A percentile compares a stretch with the other conserved stretches of the same genome.
Conservation (phyloP, 2,329 filamentous ascomycete genomes). For the Fusarium zealandicum region DNA sequence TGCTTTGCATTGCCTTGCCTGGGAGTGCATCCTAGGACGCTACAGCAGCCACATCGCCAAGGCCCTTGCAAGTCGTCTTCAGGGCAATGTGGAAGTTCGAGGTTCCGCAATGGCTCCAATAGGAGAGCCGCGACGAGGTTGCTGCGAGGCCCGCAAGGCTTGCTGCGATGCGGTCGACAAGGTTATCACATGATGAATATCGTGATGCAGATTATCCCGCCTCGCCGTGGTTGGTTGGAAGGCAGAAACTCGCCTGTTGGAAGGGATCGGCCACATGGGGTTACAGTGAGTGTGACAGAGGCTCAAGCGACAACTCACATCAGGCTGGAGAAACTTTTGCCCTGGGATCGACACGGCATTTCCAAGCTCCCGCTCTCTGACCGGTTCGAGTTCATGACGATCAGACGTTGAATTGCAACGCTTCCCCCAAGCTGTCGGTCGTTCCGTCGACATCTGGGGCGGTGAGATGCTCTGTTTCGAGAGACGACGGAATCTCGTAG, state of each 20-base stretch:
- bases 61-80: background rate
- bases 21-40: background rate
- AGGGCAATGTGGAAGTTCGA: background rate
- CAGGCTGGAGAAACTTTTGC: slow-evolving; percentile 12
- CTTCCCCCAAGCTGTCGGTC: background rate
- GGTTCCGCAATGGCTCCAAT: too few species aligned
- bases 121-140: too few species aligned
- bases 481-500: slow-evolving; percentile 13
- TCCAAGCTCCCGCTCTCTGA: background rate
- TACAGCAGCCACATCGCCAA: background rate
- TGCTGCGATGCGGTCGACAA: background rate
- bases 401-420: background rate
- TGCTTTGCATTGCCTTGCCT: background rate
- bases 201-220: slow-evolving; percentile 8
- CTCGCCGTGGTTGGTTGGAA: slow-evolving; percentile 1
- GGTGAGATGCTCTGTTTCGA: slow-evolving; percentile 18
- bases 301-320: slow-evolving; percentile 5
- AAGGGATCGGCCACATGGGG: slow-evolving; percentile 27
- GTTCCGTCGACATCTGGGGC: slow-evolving; percentile 3
- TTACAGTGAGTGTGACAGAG: background rate
- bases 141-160: slow-evolving; percentile 6
- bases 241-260: background rate
- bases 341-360: slow-evolving; percentile 10
- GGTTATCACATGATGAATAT: slow-evolving; percentile 3
- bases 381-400: background rate